These are phyloP conservation scores for Sequoiadendron giganteum DNA, from an alignment of 75 land plant species.

Conservation along the genomic window DNA sequence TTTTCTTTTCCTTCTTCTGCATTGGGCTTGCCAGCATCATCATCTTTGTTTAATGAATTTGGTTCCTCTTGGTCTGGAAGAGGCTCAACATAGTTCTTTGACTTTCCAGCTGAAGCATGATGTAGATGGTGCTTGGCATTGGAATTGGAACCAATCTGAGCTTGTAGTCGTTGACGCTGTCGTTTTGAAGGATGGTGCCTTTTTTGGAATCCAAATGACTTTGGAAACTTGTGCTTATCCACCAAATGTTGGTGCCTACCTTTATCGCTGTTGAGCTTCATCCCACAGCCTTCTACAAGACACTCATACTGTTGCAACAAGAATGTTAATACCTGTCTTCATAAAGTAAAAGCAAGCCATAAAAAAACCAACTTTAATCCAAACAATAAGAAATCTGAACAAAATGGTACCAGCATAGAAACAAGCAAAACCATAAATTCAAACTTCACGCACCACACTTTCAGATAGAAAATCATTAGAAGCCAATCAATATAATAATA, in stretches of 20 bases:
- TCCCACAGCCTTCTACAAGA: constrained; percentile 85
- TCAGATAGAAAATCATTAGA: not conserved
- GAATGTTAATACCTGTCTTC: constrained; percentile 1
- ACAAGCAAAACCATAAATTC: constrained; percentile 3
- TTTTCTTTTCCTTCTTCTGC: constrained; percentile 19
- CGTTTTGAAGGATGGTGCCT: constrained; percentile 80
- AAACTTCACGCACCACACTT: not conserved
- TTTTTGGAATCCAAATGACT: constrained; percentile 74
- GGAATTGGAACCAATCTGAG: not conserved
- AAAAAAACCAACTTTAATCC: not conserved
- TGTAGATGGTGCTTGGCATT: not conserved
- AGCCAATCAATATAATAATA: not conserved
- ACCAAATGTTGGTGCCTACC: constrained; percentile 85
- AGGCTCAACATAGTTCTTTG: not conserved
- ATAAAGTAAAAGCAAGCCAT: not conserved
- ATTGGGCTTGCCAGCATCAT: not conserved
- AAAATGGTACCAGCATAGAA: not conserved
- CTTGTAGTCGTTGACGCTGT: constrained; percentile 60
- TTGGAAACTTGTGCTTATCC: constrained; percentile 91
- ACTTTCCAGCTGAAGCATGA: not conserved
- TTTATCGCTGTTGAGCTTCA: constrained; percentile 65
- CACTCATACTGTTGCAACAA: constrained; percentile 73
- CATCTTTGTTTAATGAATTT: not conserved
- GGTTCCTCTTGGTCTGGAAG: not conserved
- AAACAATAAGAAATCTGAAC: not conserved